Evolutionary conservation across 208 protist genomes (phyloP).

Genomic region (Trypanosoma mega): DNA sequence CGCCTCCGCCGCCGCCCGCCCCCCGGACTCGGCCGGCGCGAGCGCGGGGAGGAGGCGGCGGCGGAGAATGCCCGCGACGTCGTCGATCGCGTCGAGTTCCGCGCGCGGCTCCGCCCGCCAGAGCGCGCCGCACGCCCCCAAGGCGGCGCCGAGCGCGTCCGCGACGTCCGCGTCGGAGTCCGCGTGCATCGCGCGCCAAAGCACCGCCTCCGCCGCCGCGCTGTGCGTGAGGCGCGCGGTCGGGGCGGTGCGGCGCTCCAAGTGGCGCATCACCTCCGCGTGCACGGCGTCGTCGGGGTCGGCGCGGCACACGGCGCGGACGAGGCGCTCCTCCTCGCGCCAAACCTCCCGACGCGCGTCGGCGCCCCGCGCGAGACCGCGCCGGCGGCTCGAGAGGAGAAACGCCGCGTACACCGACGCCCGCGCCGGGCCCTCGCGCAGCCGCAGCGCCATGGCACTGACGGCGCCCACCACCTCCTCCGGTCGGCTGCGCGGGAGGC

Average conservation of each 20-base stretch:
- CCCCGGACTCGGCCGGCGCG: background rate
- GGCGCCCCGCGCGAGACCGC: conserved; percentile 42
- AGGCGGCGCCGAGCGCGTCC: conserved; percentile 31
- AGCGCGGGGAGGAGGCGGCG: conserved; percentile 47
- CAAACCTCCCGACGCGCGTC: conserved; percentile 46
- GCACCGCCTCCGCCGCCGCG: conserved; percentile 50
- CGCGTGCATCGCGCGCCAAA: conserved; percentile 84
- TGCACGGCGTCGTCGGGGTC: conserved; percentile 39
- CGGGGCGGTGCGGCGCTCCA: conserved; percentile 44
- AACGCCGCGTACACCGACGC: conserved; percentile 71
- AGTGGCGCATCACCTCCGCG: conserved; percentile 53
- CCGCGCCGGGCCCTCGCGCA: conserved; percentile 46
- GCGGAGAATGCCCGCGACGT: conserved; percentile 63
- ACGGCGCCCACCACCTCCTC: conserved; percentile 44
- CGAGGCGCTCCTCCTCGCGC: conserved; percentile 60
- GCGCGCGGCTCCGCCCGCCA: conserved; percentile 50
- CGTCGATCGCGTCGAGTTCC: conserved; percentile 62
- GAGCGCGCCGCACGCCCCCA: conserved; percentile 54
- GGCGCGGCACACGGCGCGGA: conserved; percentile 53
- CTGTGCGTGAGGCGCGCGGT: conserved; percentile 65
- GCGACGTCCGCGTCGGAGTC: conserved; percentile 41
- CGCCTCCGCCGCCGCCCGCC: conserved; percentile 44
- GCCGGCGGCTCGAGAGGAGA: conserved; percentile 45
- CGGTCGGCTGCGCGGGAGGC: conserved; percentile 51
- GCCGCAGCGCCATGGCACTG: conserved; percentile 51